A percentile compares a stretch with the other conserved stretches of the same genome.
Conservation (phyloP, 192 early-diverging fungal genomes). For the Coemansia guatemalensis region DNA sequence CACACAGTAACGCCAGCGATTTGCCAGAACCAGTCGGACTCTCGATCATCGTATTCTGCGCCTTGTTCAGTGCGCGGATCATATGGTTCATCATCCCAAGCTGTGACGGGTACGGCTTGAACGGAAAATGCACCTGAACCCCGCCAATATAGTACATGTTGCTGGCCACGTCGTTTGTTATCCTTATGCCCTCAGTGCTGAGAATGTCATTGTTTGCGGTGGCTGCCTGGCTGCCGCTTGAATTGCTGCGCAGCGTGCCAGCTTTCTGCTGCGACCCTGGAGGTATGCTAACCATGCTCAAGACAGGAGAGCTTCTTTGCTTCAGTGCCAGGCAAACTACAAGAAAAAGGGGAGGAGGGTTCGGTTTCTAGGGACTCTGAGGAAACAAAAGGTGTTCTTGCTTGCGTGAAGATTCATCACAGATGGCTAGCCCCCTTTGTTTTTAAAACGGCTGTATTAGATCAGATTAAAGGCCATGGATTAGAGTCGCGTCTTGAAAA, state of each 20-base stretch:
- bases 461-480: too few relatives aligned
- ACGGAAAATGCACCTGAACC: slow-evolving; percentile 64
- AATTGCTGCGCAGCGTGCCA: neutral
- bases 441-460: too few relatives aligned
- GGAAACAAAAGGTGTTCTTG: too few relatives aligned
- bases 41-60: slow-evolving; percentile 68
- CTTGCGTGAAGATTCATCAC: too few relatives aligned
- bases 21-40: slow-evolving; percentile 81
- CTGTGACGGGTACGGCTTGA: slow-evolving; percentile 66
- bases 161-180: slow-evolving; percentile 1
- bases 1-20: slow-evolving; percentile 70
- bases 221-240: neutral
- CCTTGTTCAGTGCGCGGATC: slow-evolving; percentile 51
- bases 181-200: slow-evolving; percentile 1
- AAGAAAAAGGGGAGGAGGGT: too few relatives aligned
- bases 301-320: too few relatives aligned
- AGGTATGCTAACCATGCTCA: too few relatives aligned
- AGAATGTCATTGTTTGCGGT: neutral
- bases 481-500: too few relatives aligned
- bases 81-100: slow-evolving; percentile 66
- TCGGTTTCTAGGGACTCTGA: too few relatives aligned
- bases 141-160: slow-evolving; percentile 51
- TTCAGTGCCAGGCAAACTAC: too few relatives aligned
- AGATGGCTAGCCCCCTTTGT: too few relatives aligned
- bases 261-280: too few relatives aligned